A percentile compares a stretch with the other conserved stretches of the same genome.
Conservation (phyloP, 2,329 filamentous ascomycete species). For the Incumbomyces lentus region DNA sequence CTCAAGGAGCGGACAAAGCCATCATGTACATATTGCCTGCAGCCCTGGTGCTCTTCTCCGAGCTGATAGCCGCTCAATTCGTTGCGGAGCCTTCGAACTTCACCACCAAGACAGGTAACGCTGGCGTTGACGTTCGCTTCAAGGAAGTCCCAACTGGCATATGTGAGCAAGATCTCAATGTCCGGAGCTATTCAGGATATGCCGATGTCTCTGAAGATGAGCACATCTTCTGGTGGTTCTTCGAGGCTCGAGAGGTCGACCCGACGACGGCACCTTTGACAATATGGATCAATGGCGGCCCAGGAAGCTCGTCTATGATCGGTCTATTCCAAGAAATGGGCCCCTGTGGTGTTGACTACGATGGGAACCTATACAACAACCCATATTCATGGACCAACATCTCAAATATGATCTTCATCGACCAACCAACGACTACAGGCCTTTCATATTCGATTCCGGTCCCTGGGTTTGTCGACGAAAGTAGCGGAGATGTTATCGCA, state of each 20-base stretch:
- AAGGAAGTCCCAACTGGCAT: conserved; percentile 39
- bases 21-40: background rate
- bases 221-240: conserved; percentile 40
- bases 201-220: conserved; percentile 44
- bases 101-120: conserved; percentile 27
- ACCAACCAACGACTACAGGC: conserved; percentile 53
- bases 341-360: conserved; percentile 28
- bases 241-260: conserved; percentile 28
- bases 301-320: conserved; percentile 26
- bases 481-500: conserved; percentile 11
- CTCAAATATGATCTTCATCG: conserved; percentile 49
- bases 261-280: conserved; percentile 25
- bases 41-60: conserved; percentile 1
- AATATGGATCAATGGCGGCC: conserved; percentile 33
- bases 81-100: conserved; percentile 29
- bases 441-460: conserved; percentile 41
- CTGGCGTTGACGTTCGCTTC: conserved; percentile 36
- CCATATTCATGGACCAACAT: conserved; percentile 25
- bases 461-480: conserved; percentile 16
- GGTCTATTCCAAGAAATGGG: conserved; percentile 27
- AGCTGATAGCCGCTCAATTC: conserved; percentile 25
- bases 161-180: conserved; percentile 39
- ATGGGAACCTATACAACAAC: conserved; percentile 30
- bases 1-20: background rate
- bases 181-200: conserved; percentile 50